These are phyloP conservation scores for Pythium pyrilobum DNA, from an alignment of 352 stramenopile species.

Conservation along the genomic window DNA sequence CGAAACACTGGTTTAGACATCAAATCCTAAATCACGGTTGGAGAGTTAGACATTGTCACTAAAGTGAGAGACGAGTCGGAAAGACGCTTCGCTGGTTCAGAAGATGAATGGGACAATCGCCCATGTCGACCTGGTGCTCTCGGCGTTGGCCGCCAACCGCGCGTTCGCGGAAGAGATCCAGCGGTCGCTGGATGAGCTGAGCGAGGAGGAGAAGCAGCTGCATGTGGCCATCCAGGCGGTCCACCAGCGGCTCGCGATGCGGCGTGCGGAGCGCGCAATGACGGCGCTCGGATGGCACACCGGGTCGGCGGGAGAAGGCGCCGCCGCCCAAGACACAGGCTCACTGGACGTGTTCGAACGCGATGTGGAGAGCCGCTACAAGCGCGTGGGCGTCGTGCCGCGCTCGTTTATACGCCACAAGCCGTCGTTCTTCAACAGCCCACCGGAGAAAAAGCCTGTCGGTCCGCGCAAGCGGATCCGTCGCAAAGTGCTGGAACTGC, in stretches of 20 bases:
- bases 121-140: background rate
- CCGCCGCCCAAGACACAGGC: no score
- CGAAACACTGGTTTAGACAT: no score
- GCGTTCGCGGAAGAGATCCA: constrained; percentile 39
- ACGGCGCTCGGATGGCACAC: constrained; percentile 17
- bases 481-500: no score
- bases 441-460: constrained; percentile 18
- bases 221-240: constrained; percentile 34
- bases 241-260: constrained; percentile 42
- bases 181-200: constrained; percentile 23
- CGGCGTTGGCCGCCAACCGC: constrained; percentile 28
- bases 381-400: constrained; percentile 24
- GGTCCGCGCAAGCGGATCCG: constrained; percentile 1
- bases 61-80: no score
- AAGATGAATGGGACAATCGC: constrained; percentile 4
- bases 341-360: constrained; percentile 25
- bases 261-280: constrained; percentile 47
- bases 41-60: no score
- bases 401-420: constrained; percentile 57
- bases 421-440: constrained; percentile 50
- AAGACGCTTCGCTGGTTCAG: no score
- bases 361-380: constrained; percentile 28
- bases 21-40: no score
- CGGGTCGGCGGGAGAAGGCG: background rate
- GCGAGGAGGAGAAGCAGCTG: constrained; percentile 34